Base-by-base conservation (phyloP, 169 alveolate genomes). In the Fabrea salina region DNA sequence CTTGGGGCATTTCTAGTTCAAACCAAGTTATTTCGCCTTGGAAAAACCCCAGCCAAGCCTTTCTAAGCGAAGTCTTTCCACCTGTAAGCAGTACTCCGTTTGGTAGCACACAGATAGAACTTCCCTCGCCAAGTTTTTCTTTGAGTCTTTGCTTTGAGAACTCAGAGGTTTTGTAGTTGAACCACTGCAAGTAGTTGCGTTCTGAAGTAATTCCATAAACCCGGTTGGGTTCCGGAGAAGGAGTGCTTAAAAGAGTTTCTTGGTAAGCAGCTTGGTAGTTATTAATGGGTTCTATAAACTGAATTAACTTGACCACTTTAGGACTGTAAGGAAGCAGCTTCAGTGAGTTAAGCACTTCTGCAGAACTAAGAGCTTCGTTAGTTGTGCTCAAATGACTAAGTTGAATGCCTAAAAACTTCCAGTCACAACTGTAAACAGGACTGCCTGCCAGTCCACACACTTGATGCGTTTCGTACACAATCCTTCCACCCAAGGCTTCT, bases 1-100 rank as follows among this genome's bases (percentile, higher is more conserved):
- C 75, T 61, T 61, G 53, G 8, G 53, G 44, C 75, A 61, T 61
- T 1, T 61, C 54, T 32, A 33, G n/a, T 16, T 61, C 75, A 30
- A 33, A 30, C 75, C 75, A 61, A 25, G 27, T 22, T 11, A 16
- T 11, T 11, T 61, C 75, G 19, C 54, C 49, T 61, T 16, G 16
- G 54, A 61, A 61, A 53, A 61, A 61, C 27, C n/a, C 16, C 27
- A 61, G 16, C 3, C 54, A 30, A 22, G 75, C 75, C 27, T 4
- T 61, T 61, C 27, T 0, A 16, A 61, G 16, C 8, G 44, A 1
- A 11, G 1, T 25, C 3, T 37, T 22, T 30, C 75, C 75, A 13
- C 75, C 75, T 2, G 40, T 33, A 8, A 61, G n/a, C 30, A 61
- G 8, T 16, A 61, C 25, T 16, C 75, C 75, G 25, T 61, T 61